Evolutionary conservation across 164 flowering plant genomes (phyloP).

Genomic region (Vitis labrusca): DNA sequence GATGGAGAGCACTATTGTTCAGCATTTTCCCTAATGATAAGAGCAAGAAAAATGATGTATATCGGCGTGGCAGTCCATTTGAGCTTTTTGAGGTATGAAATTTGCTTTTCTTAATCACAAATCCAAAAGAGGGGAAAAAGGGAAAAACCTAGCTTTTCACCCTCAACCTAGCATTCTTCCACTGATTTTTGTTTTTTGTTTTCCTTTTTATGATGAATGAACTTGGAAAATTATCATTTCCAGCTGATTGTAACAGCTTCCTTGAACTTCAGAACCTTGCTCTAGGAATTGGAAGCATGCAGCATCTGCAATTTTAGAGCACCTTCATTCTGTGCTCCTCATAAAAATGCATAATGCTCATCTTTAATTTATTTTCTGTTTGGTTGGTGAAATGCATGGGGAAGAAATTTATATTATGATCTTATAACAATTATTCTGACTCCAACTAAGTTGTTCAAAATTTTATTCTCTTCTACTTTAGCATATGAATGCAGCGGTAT

Average conservation of each 20-base stretch:
- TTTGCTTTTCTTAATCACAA: neutral
- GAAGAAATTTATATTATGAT: too few species aligned
- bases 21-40: constrained; percentile 46
- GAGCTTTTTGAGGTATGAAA: constrained; percentile 86
- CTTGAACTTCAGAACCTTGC: neutral
- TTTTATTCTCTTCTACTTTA: too few species aligned
- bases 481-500: too few species aligned
- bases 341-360: too few species aligned
- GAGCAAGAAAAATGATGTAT: constrained; percentile 64
- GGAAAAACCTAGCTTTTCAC: neutral
- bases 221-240: neutral
- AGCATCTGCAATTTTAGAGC: too few species aligned
- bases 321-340: too few species aligned
- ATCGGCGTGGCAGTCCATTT: constrained; percentile 82
- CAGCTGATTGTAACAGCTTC: neutral
- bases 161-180: neutral
- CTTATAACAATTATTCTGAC: too few species aligned
- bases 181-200: too few species aligned
- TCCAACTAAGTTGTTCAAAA: too few species aligned
- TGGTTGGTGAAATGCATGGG: too few species aligned
- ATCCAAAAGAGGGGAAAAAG: neutral
- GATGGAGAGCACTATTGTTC: constrained; percentile 76
- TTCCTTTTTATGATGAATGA: neutral
- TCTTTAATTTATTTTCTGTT: too few species aligned
- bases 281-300: too few species aligned